Percentiles rank a stretch among this genome's conserved stretches.
Conservation (phyloP, 2,329 filamentous ascomycete genomes). For the Ceratocystis albifundus region DNA sequence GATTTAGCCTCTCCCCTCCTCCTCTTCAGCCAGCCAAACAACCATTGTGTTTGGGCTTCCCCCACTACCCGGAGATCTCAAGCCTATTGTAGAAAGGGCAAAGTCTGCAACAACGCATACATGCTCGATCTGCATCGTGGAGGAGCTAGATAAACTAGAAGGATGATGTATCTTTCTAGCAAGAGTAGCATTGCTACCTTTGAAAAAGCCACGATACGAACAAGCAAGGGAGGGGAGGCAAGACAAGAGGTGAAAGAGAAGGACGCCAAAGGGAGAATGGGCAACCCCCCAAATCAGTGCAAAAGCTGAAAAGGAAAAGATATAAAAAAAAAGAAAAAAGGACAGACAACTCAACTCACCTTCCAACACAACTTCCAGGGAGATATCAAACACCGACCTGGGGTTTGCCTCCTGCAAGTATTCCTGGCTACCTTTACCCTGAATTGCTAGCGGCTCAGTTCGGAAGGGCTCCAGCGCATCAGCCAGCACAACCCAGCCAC, state of each 20-base stretch:
- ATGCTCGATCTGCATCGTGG: not conserved
- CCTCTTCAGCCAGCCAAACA: not conserved
- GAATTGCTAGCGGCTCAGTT: constrained; percentile 18
- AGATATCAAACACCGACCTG: constrained; percentile 23
- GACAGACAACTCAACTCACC: constrained; percentile 22
- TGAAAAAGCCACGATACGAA: not conserved
- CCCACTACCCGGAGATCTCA: not conserved
- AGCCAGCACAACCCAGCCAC: constrained; percentile 46
- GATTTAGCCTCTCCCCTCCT: not conserved
- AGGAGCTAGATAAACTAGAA: not conserved
- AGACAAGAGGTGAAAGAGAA: not conserved
- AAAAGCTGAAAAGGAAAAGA: not conserved
- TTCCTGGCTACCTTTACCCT: constrained; percentile 25
- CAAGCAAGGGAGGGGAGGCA: not conserved
- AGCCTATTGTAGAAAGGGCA: not conserved
- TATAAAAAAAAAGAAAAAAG: not conserved
- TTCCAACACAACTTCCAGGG: constrained; percentile 23
- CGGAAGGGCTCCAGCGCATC: constrained; percentile 36
- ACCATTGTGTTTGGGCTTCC: not conserved
- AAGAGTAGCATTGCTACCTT: not conserved
- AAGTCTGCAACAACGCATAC: not conserved
- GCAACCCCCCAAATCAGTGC: not conserved
- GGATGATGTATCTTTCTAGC: not conserved
- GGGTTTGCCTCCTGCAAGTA: constrained; percentile 22
- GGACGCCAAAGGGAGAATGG: not conserved